Percentiles rank a stretch among this genome's conserved stretches.
These are phyloP conservation scores for Coemansia sp. DNA, from an alignment of 192 early-diverging fungal genomes.

Conservation along the genomic window DNA sequence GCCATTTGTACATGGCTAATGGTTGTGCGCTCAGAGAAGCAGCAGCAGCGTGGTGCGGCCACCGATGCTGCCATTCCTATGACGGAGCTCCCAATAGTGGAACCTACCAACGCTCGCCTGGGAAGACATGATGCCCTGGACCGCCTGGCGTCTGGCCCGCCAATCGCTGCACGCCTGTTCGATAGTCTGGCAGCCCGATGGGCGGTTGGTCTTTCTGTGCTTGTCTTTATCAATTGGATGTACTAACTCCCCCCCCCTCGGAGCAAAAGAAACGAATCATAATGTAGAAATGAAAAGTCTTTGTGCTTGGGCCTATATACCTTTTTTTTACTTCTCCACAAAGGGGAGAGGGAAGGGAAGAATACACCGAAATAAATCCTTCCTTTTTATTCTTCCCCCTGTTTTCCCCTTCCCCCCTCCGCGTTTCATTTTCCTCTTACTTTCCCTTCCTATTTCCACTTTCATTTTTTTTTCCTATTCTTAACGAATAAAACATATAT, in stretches of 20 bases:
- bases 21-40: not conserved
- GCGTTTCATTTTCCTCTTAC: too few relatives aligned
- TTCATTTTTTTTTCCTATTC: not conserved
- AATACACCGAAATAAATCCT: not conserved
- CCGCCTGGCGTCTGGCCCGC: constrained; percentile 23
- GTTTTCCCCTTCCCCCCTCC: not conserved
- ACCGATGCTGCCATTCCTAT: constrained; percentile 15
- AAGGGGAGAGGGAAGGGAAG: too few relatives aligned
- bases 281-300: not conserved
- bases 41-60: not conserved
- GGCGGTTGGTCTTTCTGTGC: constrained; percentile 2
- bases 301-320: not conserved
- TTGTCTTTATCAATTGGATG: constrained; percentile 10
- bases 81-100: constrained; percentile 13
- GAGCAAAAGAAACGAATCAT: not conserved
- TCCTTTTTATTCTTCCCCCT: constrained; percentile 6
- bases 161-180: not conserved
- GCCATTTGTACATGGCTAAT: constrained; percentile 35
- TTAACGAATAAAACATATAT: not conserved
- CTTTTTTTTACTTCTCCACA: not conserved
- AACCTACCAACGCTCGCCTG: not conserved
- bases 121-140: constrained; percentile 16
- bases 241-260: constrained; percentile 7
- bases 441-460: too few relatives aligned
- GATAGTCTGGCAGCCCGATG: constrained; percentile 22